Percentiles rank a stretch among this genome's conserved stretches.
These are phyloP conservation scores for Backusella morwellensis DNA, from an alignment of 192 early-diverging fungal species.

Conservation along the genomic window DNA sequence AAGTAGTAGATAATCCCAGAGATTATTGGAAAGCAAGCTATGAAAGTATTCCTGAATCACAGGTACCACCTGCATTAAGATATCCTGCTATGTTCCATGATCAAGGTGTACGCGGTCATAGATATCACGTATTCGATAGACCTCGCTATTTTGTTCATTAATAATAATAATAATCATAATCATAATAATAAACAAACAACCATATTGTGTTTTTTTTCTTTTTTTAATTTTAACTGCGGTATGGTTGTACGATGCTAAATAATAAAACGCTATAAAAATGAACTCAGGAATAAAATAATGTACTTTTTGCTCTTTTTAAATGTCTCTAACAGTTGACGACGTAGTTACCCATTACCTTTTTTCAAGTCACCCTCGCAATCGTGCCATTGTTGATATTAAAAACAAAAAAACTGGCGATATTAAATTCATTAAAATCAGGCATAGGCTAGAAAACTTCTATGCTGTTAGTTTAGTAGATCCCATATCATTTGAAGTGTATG, in stretches of 20 bases:
- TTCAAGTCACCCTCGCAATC: conserved; percentile 16
- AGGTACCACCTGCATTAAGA: conserved; percentile 51
- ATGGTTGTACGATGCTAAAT: neutral
- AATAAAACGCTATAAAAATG: neutral
- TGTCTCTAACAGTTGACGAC: conserved; percentile 8
- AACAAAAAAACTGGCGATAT: conserved; percentile 20
- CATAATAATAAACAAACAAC: conserved; percentile 2
- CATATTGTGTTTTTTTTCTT: neutral
- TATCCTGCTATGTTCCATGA: conserved; percentile 71
- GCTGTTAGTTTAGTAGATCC: conserved; percentile 25
- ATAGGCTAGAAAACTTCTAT: conserved; percentile 18
- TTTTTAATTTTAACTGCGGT: neutral
- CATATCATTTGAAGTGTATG: conserved; percentile 12
- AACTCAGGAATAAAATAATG: neutral
- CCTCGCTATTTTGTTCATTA: conserved; percentile 63
- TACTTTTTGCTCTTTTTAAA: conserved; percentile 3
- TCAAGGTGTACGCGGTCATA: conserved; percentile 67
- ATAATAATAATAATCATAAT: neutral
- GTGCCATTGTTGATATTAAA: conserved; percentile 20
- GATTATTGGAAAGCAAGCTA: conserved; percentile 54
- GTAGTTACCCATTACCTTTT: conserved; percentile 9
- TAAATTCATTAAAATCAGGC: conserved; percentile 17
- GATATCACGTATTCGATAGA: conserved; percentile 77
- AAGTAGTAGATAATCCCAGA: conserved; percentile 45
- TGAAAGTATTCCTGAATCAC: conserved; percentile 50